Percentiles rank a stretch among this genome's conserved stretches.
Evolutionary conservation across 163 green algal genomes (phyloP).

Genomic region (Chloromonas sp.): DNA sequence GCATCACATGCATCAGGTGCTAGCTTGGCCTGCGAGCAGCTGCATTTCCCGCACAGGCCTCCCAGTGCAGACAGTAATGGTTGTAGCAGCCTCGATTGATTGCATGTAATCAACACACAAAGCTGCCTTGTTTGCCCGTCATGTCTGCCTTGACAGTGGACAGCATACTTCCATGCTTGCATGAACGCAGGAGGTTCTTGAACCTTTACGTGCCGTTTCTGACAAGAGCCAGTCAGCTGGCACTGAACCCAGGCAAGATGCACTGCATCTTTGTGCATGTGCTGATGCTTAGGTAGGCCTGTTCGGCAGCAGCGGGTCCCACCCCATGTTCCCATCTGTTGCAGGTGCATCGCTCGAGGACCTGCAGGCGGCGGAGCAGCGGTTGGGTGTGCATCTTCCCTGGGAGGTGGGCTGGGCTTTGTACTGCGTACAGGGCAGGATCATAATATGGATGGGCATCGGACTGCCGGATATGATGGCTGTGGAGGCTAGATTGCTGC

Average conservation of each 20-base stretch:
- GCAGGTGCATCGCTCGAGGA: not conserved
- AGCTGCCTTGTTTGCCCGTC: not conserved
- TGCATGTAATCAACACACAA: not conserved
- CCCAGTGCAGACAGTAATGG: too few species aligned
- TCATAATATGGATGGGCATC: not conserved
- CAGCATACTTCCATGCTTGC: not conserved
- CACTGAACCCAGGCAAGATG: not conserved
- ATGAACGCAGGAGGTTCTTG: not conserved
- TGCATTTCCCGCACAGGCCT: too few species aligned
- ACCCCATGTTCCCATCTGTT: not conserved
- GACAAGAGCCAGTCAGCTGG: not conserved
- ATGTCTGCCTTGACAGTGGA: not conserved
- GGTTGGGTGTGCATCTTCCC: not conserved
- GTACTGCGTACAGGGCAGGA: not conserved
- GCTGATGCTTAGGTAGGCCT: not conserved
- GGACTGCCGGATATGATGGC: too few species aligned
- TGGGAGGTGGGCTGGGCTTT: not conserved
- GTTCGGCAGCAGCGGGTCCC: not conserved
- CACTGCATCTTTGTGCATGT: not conserved
- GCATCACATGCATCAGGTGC: too few species aligned
- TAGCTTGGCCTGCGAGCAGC: too few species aligned
- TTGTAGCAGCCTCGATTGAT: not conserved
- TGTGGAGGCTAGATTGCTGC: too few species aligned
- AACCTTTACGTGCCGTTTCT: constrained; percentile 5
- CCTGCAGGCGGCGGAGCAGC: not conserved